A percentile compares a stretch with the other conserved stretches of the same genome.
Conservation (phyloP, 306 rosid genomes). For the Castanea mollissima region DNA sequence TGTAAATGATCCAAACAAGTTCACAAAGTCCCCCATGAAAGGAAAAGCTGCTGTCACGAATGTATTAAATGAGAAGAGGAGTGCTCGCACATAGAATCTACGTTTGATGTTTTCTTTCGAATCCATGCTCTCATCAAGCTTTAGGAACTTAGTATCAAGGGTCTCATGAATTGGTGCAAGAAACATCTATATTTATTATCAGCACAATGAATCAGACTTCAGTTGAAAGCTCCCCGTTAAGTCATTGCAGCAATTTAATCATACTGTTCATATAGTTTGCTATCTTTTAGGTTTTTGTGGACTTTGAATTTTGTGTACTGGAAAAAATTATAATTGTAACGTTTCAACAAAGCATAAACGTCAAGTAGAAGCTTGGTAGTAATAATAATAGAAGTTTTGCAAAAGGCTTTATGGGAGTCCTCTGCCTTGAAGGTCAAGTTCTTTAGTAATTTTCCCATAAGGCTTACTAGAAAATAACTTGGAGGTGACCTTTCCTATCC, state of each 20-base stretch:
- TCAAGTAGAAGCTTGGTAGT: too few species aligned
- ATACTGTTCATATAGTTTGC: too few species aligned
- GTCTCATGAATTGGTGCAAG: slow-evolving; percentile 52
- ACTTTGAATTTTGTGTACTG: too few species aligned
- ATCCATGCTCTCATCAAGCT: slow-evolving; percentile 36
- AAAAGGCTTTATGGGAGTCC: not conserved
- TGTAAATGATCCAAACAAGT: slow-evolving; percentile 48
- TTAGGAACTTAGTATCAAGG: slow-evolving; percentile 45
- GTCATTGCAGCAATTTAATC: too few species aligned
- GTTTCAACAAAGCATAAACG: not conserved
- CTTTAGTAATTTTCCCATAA: not conserved
- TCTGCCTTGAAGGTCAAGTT: too few species aligned
- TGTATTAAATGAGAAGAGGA: slow-evolving; percentile 39
- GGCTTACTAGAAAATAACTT: too few species aligned
- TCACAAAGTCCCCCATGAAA: slow-evolving; percentile 61
- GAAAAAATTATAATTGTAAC: too few species aligned
- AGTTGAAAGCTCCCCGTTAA: too few species aligned
- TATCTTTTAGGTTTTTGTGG: too few species aligned
- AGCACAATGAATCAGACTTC: too few species aligned
- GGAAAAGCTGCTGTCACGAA: slow-evolving; percentile 52
- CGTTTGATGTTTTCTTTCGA: slow-evolving; percentile 39
- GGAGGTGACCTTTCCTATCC: too few species aligned
- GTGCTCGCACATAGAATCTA: slow-evolving; percentile 30
- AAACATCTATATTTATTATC: slow-evolving; percentile 38
- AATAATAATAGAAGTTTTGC: too few species aligned